Percentiles rank a stretch among this genome's conserved stretches.
Conservation (phyloP, 129 eudicot genomes). For the Smallanthus sonchifolius region DNA sequence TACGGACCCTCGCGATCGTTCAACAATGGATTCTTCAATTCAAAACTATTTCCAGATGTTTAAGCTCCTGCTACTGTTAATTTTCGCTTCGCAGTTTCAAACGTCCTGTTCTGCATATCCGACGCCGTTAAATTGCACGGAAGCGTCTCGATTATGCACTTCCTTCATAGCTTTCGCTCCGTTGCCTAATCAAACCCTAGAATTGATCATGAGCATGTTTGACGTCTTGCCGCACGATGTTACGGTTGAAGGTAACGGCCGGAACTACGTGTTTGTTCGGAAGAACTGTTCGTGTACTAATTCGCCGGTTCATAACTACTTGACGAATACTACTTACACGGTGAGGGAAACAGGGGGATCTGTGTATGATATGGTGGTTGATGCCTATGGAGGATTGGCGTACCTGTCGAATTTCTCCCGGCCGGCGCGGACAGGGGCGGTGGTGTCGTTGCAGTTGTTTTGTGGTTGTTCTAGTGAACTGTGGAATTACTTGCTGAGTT, state of each 20-base stretch:
- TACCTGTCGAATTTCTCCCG: conserved; percentile 47
- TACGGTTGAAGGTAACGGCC: conserved; percentile 52
- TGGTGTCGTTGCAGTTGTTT: conserved; percentile 62
- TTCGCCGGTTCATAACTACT: conserved; percentile 31
- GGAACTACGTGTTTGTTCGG: conserved; percentile 49
- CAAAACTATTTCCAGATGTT: neutral
- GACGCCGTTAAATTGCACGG: conserved; percentile 75
- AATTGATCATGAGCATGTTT: conserved; percentile 82
- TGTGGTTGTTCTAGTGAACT: conserved; percentile 96
- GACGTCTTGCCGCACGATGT: conserved; percentile 68
- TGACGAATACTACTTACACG: conserved; percentile 72
- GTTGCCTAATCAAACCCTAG: conserved; percentile 47
- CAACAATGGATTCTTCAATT: conserved; percentile 27
- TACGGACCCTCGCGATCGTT: neutral
- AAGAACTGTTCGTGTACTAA: conserved; percentile 82
- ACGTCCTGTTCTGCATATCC: conserved; percentile 32
- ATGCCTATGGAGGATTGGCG: conserved; percentile 71
- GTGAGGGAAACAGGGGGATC: conserved; percentile 59
- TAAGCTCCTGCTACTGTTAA: conserved; percentile 5
- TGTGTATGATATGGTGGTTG: conserved; percentile 62
- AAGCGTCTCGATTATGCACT: conserved; percentile 64
- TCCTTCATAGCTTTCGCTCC: conserved; percentile 80
- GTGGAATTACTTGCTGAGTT: conserved; percentile 95
- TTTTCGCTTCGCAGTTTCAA: neutral
- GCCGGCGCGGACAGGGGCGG: conserved; percentile 70